A percentile compares a stretch with the other conserved stretches of the same genome.
phyloP scores from a whole-genome alignment of 2,329 filamentous ascomycete genomes.

The Aureobasidium sp. region DNA sequence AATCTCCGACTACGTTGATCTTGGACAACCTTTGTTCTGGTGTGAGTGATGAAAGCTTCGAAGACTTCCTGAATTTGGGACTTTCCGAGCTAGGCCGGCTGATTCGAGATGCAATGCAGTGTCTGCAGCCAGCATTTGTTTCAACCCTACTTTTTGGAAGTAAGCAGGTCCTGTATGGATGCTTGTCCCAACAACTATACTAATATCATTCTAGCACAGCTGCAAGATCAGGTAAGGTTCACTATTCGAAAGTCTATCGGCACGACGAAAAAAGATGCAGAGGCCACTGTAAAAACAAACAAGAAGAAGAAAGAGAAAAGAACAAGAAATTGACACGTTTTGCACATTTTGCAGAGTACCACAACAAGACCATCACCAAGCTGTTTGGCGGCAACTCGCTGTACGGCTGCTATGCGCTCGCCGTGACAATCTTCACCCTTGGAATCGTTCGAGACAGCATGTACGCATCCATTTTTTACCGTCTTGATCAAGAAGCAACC shows the following conservation, averaged over 20 bases:
- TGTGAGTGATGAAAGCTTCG: slow-evolving; percentile 29
- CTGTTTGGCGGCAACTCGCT: slow-evolving; percentile 73
- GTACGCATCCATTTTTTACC: slow-evolving; percentile 26
- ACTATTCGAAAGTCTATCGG: slow-evolving; percentile 19
- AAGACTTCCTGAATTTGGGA: slow-evolving; percentile 3
- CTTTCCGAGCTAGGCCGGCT: slow-evolving; percentile 14
- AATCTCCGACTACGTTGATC: slow-evolving; percentile 28
- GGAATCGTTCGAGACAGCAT: slow-evolving; percentile 74
- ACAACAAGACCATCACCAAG: slow-evolving; percentile 79
- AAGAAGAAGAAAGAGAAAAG: neutral
- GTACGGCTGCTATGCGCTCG: slow-evolving; percentile 82
- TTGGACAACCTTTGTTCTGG: slow-evolving; percentile 43
- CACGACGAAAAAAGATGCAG: slow-evolving; percentile 17
- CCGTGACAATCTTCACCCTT: slow-evolving; percentile 80
- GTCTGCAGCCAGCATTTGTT: slow-evolving; percentile 72
- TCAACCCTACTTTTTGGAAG: slow-evolving; percentile 99
- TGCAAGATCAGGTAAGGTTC: slow-evolving; percentile 63
- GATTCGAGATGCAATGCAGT: slow-evolving; percentile 45
- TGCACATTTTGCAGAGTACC: slow-evolving; percentile 61
- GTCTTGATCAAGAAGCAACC: neutral
- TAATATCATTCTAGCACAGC: slow-evolving; percentile 55
- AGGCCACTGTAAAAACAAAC: neutral
- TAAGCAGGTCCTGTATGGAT: slow-evolving; percentile 44
- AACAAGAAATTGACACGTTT: slow-evolving; percentile 1
- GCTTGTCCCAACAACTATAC: neutral